Conservation (phyloP, 371 early-diverging fungal species). For the Funneliformis caledonium region DNA sequence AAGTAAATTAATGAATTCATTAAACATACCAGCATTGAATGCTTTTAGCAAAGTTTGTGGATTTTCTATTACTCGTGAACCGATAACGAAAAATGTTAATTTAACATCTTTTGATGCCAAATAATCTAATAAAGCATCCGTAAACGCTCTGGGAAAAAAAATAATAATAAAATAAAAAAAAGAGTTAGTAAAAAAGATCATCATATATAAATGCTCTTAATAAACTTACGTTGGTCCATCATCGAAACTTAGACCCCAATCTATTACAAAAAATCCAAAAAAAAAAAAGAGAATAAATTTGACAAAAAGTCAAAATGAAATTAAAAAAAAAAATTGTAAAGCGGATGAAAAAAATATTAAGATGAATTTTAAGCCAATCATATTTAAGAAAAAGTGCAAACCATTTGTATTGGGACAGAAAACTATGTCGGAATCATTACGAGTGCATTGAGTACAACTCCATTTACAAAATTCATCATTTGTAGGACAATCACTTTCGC, state of each 20-base stretch:
- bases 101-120: slow-evolving; percentile 58
- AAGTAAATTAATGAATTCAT: too few species aligned
- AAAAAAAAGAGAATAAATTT: background rate
- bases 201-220: background rate
- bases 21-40: slow-evolving; percentile 52
- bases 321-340: background rate
- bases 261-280: background rate
- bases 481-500: background rate
- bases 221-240: slow-evolving; percentile 39
- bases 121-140: slow-evolving; percentile 55
- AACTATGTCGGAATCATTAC: slow-evolving; percentile 41
- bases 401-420: slow-evolving; percentile 42
- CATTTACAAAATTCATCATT: slow-evolving; percentile 40
- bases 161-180: background rate
- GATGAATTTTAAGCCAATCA: background rate
- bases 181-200: background rate
- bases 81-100: slow-evolving; percentile 68
- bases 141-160: slow-evolving; percentile 28
- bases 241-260: slow-evolving; percentile 49
- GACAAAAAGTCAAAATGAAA: background rate
- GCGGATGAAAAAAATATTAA: background rate
- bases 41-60: slow-evolving; percentile 59
- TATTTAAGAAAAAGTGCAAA: background rate
- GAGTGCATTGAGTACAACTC: slow-evolving; percentile 45
- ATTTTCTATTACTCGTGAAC: slow-evolving; percentile 58